Evolutionary conservation across 495 filamentous ascomycete genomes (phyloP), one percentile per base, ranked within the genome.

Genomic region (Penicillium salamii): DNA sequence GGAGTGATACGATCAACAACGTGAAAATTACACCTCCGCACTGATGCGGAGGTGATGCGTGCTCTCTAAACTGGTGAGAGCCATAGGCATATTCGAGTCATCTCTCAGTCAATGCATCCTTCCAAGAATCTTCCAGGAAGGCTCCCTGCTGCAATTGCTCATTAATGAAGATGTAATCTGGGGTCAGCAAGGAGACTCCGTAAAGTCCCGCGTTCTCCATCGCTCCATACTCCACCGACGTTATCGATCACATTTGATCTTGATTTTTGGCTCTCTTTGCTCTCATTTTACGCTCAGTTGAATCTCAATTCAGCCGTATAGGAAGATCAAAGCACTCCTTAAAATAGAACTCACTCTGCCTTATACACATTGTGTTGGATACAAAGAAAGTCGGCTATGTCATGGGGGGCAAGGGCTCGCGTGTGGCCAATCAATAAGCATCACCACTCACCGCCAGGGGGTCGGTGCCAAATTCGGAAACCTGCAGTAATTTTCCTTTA

Each of bases 121-220:
- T n/a, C n/a, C n/a, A n/a, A n/a, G n/a, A n/a, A n/a, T n/a, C n/a
- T n/a, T n/a, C n/a, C n/a, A n/a, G n/a, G n/a, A n/a, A n/a, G n/a
- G n/a, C n/a, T n/a, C n/a, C n/a, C 0, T 36, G 4, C n/a, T 12
- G 5, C 15, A 39, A 13, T 33, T 9, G 3, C 19, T 17, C 31
- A 17, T 15, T 21, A 39, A 31, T 5, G 6, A 38, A 21, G 23
- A 13, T 40, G 3, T 17, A 15, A 24, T 18, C 19, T 42, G 29
- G 47, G 17, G 13, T 18, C 47, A 48, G 54, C 49, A 40, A 43
- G 29, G 39, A 33, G 29, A 40, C 52, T 61, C 61, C 61, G 61
- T 61, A 58, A 58, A 51, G 49, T 51, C 54, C 61, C 61, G 57
- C 44, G 53, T 45, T 46, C 43, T 58, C 57, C 57, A 63, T 57